These are phyloP conservation scores for Cryptococcus maquisensis DNA, from an alignment of 1,284 basidiomycete genomes.

Conservation along the genomic window DNA sequence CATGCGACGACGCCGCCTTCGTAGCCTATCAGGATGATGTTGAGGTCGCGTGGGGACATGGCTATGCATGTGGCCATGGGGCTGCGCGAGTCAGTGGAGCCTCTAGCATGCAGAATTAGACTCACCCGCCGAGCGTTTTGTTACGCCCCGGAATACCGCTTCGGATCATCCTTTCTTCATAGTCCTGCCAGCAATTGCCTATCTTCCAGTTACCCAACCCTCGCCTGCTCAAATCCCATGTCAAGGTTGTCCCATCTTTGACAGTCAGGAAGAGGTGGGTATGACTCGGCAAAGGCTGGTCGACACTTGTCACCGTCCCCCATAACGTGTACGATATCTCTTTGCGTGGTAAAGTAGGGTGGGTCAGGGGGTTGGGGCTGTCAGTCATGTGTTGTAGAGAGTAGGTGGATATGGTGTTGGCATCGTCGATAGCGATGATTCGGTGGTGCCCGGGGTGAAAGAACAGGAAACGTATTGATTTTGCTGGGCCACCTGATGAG, in stretches of 20 bases:
- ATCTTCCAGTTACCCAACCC: constrained; percentile 61
- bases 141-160: constrained; percentile 57
- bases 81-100: constrained; percentile 17
- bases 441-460: constrained; percentile 46
- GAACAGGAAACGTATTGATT: constrained; percentile 40
- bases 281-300: constrained; percentile 39
- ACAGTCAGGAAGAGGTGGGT: constrained; percentile 45
- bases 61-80: constrained; percentile 61
- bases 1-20: constrained; percentile 71
- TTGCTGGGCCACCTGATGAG: constrained; percentile 17
- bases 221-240: constrained; percentile 66
- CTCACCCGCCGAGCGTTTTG: constrained; percentile 50
- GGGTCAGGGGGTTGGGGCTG: constrained; percentile 24
- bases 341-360: constrained; percentile 33
- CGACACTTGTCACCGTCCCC: constrained; percentile 33
- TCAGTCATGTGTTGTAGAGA: constrained; percentile 36
- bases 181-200: constrained; percentile 69
- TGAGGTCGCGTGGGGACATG: constrained; percentile 74
- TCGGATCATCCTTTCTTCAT: constrained; percentile 63
- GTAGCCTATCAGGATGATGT: constrained; percentile 75
- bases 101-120: constrained; percentile 6
- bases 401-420: constrained; percentile 39
- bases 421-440: constrained; percentile 41
- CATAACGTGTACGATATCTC: constrained; percentile 32
- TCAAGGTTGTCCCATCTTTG: constrained; percentile 50